phyloP scores from a whole-genome alignment of 257 asterid genomes.

The Solanum rostratum region DNA sequence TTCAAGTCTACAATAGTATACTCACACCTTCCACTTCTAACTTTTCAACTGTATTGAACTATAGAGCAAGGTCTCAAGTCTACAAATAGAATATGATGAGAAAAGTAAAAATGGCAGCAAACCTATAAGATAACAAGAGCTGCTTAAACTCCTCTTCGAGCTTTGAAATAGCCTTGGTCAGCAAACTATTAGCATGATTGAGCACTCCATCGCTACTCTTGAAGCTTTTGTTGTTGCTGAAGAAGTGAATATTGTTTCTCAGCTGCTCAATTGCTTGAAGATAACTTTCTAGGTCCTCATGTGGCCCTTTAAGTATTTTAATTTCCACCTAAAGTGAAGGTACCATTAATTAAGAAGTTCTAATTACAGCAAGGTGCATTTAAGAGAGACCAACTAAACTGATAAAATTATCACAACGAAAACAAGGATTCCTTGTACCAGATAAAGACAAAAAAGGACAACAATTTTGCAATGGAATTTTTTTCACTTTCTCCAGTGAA shows the following conservation, averaged over 20 bases:
- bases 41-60: neutral
- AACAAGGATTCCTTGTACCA: neutral
- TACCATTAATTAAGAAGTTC: neutral
- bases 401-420: neutral
- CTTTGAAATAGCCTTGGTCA: constrained; percentile 88
- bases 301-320: constrained; percentile 95
- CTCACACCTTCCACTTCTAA: no score
- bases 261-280: constrained; percentile 92
- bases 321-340: constrained; percentile 67
- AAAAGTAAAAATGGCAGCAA: neutral
- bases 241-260: constrained; percentile 68
- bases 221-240: constrained; percentile 85
- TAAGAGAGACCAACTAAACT: neutral
- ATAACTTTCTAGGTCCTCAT: constrained; percentile 91
- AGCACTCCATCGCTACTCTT: constrained; percentile 97
- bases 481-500: neutral
- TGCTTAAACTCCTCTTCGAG: constrained; percentile 94
- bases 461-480: neutral
- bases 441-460: neutral
- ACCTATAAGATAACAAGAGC: constrained; percentile 81
- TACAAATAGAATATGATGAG: neutral
- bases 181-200: constrained; percentile 71
- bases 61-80: neutral
- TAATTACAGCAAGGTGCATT: neutral
- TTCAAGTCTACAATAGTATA: neutral